A percentile compares a stretch with the other conserved stretches of the same genome.
Evolutionary conservation across 108 stramenopile species (phyloP).

Genomic region (Chaetoceros muelleri): DNA sequence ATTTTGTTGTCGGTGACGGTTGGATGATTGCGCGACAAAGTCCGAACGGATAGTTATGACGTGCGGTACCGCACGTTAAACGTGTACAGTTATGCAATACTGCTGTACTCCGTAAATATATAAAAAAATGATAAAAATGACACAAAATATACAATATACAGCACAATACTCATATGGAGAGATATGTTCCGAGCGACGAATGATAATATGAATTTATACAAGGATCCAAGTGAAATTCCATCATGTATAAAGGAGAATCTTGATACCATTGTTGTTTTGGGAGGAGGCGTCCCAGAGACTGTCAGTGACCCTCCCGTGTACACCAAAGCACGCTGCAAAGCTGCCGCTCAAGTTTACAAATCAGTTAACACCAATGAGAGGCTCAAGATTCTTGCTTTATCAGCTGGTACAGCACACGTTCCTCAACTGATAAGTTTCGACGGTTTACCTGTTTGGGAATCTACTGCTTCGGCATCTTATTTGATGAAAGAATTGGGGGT

Average conservation of each 20-base stretch:
- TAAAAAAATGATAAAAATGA: no score
- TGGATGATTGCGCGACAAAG: no score
- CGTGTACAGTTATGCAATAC: no score
- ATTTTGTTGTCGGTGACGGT: no score
- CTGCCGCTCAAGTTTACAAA: slow-evolving; percentile 27
- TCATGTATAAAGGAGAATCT: slow-evolving; percentile 21
- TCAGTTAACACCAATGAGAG: background rate
- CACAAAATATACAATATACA: no score
- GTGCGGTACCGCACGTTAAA: no score
- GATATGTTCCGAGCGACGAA: no score
- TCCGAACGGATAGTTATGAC: no score
- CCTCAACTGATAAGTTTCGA: slow-evolving; percentile 47
- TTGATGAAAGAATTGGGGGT: slow-evolving; percentile 21
- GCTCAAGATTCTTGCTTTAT: slow-evolving; percentile 49
- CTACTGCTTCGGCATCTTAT: slow-evolving; percentile 66
- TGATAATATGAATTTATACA: background rate
- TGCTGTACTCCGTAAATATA: no score
- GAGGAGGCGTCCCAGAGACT: slow-evolving; percentile 61
- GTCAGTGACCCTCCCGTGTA: slow-evolving; percentile 55
- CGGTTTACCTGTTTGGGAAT: slow-evolving; percentile 78
- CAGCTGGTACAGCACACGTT: slow-evolving; percentile 80
- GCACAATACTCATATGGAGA: no score
- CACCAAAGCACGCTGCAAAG: slow-evolving; percentile 47
- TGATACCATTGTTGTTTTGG: slow-evolving; percentile 67
- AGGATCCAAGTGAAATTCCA: slow-evolving; percentile 18